phyloP scores from a whole-genome alignment of 73 alveolate genomes.

The Paraurostyla sp. region DNA sequence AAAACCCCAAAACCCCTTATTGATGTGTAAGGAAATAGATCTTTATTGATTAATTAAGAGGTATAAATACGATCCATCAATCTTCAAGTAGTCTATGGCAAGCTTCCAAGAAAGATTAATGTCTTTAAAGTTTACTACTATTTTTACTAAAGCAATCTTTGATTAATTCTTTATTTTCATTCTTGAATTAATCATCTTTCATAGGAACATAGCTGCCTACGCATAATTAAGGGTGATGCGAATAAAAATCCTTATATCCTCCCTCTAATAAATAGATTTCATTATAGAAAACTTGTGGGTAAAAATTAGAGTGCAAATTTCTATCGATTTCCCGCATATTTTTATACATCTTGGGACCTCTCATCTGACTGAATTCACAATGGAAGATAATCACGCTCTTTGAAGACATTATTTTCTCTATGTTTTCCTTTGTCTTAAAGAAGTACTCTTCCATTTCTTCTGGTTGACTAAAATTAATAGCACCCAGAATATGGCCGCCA shows the following conservation, averaged over 20 bases:
- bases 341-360: constrained; percentile 66
- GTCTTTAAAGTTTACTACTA: background rate
- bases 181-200: constrained; percentile 11
- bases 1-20: too few species aligned
- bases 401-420: constrained; percentile 19
- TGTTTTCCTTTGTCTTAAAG: background rate
- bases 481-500: constrained; percentile 77
- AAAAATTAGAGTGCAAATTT: constrained; percentile 8
- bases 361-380: constrained; percentile 66
- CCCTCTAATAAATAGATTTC: constrained; percentile 71
- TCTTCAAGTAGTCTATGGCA: background rate
- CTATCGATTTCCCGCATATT: constrained; percentile 59
- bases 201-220: constrained; percentile 33
- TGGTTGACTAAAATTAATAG: constrained; percentile 49
- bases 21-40: too few species aligned
- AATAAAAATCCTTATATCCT: constrained; percentile 63
- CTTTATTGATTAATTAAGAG: too few species aligned
- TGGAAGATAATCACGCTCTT: constrained; percentile 55
- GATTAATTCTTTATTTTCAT: background rate
- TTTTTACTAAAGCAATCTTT: background rate
- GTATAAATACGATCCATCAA: too few species aligned
- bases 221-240: constrained; percentile 37
- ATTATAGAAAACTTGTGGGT: constrained; percentile 53
- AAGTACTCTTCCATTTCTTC: constrained; percentile 15
- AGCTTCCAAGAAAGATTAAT: background rate